Percentiles rank a stretch among this genome's conserved stretches.
Evolutionary conservation across 2,329 filamentous ascomycete genomes (phyloP).

Genomic region (Colletotrichum kahawae): DNA sequence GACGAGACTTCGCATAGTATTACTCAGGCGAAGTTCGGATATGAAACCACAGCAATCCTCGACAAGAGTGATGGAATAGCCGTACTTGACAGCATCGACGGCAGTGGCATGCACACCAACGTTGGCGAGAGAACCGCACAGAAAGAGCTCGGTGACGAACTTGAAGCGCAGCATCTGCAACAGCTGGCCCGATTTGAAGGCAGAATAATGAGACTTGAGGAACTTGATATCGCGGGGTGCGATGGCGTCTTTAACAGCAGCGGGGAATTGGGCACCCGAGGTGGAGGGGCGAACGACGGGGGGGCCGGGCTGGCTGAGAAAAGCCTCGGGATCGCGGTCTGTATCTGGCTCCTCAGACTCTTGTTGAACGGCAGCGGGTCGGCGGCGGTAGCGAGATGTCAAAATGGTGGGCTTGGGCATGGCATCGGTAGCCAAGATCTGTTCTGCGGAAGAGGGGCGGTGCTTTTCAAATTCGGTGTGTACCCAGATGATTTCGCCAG

Average conservation of each 20-base stretch:
- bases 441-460: constrained; percentile 59
- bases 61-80: constrained; percentile 83
- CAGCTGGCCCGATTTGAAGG: constrained; percentile 77
- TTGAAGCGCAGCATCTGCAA: constrained; percentile 81
- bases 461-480: constrained; percentile 74
- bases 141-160: constrained; percentile 86
- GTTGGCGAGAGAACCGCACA: constrained; percentile 87
- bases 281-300: constrained; percentile 50
- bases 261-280: constrained; percentile 49
- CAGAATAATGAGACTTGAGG: constrained; percentile 85
- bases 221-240: constrained; percentile 56
- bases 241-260: constrained; percentile 44
- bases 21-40: constrained; percentile 69
- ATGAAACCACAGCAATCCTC: constrained; percentile 90
- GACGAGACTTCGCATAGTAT: constrained; percentile 73
- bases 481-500: constrained; percentile 82
- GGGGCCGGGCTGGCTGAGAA: constrained; percentile 47
- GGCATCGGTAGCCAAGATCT: constrained; percentile 50
- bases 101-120: constrained; percentile 90
- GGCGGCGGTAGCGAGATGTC: constrained; percentile 29
- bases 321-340: constrained; percentile 45
- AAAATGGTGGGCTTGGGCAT: not conserved
- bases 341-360: constrained; percentile 12
- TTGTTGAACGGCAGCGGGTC: constrained; percentile 16
- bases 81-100: constrained; percentile 86